Conservation (phyloP, 176 grass and related monocot genomes). For the Lolium rigidum region DNA sequence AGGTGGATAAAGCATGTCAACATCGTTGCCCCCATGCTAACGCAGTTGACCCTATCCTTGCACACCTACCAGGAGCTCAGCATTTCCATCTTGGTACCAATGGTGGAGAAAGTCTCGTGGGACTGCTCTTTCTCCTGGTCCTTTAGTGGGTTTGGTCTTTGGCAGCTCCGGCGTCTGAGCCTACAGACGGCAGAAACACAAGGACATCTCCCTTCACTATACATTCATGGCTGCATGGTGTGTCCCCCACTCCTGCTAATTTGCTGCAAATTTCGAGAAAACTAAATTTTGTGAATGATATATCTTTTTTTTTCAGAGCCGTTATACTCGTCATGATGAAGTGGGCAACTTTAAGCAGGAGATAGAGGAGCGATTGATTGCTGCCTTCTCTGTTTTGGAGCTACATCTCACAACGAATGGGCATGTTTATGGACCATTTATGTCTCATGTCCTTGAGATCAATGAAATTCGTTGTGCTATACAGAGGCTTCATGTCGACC, state of each 20-base stretch:
- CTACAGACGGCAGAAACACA: neutral
- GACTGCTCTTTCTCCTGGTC: neutral
- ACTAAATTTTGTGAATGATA: neutral
- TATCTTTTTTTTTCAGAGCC: no score
- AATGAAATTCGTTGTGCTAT: neutral
- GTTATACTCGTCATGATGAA: no score
- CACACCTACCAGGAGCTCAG: neutral
- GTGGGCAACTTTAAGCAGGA: neutral
- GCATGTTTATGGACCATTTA: neutral
- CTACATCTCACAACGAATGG: neutral
- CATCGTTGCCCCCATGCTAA: neutral
- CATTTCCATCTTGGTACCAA: neutral
- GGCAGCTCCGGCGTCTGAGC: neutral
- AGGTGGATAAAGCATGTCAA: neutral
- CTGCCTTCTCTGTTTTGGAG: neutral
- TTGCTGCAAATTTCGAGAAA: neutral
- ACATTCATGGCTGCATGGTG: neutral
- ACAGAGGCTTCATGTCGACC: neutral
- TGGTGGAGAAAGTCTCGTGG: neutral
- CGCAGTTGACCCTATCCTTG: neutral
- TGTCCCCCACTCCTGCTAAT: neutral
- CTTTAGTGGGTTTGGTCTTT: neutral
- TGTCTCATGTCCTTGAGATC: neutral
- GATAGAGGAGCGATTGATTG: neutral
- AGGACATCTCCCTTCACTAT: neutral